A percentile compares a stretch with the other conserved stretches of the same genome.
phyloP scores from a whole-genome alignment of 768 basidiomycete species.

The Podaxis sp. region DNA sequence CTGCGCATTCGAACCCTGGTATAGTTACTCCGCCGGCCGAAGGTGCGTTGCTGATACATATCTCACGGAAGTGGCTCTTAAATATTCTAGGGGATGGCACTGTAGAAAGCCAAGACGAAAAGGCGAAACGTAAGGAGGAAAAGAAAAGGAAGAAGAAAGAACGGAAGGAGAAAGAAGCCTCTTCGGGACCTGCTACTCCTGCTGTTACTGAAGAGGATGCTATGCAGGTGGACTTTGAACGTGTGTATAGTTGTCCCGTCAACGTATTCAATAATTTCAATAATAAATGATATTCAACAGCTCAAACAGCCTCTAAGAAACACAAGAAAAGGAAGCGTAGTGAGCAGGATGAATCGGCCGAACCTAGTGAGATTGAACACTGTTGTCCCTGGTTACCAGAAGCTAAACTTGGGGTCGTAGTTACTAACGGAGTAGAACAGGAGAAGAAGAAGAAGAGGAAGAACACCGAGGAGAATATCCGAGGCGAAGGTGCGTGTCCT shows the following conservation, averaged over 20 bases:
- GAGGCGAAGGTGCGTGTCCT: constrained; percentile 5
- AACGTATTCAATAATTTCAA: neutral
- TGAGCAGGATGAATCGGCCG: constrained; percentile 20
- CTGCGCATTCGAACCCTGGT: neutral
- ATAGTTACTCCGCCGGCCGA: constrained; percentile 7
- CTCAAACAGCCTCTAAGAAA: constrained; percentile 22
- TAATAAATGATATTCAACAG: constrained; percentile 6
- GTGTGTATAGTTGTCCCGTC: constrained; percentile 18
- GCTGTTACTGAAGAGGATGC: constrained; percentile 14
- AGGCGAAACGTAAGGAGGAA: constrained; percentile 24
- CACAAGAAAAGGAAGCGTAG: constrained; percentile 23
- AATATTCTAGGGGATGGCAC: neutral
- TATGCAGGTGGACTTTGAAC: constrained; percentile 17
- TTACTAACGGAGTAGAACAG: constrained; percentile 3
- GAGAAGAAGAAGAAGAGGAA: constrained; percentile 16
- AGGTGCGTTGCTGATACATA: constrained; percentile 10
- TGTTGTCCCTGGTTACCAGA: neutral
- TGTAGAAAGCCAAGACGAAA: constrained; percentile 10
- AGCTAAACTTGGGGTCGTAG: neutral
- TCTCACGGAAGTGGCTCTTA: constrained; percentile 10
- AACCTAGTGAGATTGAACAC: constrained; percentile 25
- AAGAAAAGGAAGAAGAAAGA: constrained; percentile 23
- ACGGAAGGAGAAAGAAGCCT: constrained; percentile 20
- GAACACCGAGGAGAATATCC: neutral
- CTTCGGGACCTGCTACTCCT: neutral